Conservation (phyloP, 2,329 filamentous ascomycete genomes). For the Coniosporium tulheliwenetii region DNA sequence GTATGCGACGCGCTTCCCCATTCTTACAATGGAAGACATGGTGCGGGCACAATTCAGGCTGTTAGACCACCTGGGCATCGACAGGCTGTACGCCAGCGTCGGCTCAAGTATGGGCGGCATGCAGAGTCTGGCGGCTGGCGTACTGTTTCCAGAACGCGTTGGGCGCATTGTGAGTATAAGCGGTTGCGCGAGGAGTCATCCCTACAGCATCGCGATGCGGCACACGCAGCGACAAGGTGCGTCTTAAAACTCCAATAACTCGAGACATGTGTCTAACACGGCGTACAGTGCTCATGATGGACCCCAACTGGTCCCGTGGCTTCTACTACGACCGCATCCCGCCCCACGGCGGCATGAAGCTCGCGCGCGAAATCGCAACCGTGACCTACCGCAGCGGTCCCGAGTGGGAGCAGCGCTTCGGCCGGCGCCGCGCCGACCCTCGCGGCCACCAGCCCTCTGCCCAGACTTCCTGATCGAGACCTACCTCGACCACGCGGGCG, state of each 20-base stretch:
- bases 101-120: slow-evolving; percentile 97
- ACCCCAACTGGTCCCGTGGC: slow-evolving; percentile 89
- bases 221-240: slow-evolving; percentile 77
- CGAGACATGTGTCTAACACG: neutral
- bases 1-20: slow-evolving; percentile 90
- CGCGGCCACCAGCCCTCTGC: slow-evolving; percentile 80
- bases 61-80: slow-evolving; percentile 61
- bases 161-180: slow-evolving; percentile 75
- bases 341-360: slow-evolving; percentile 93
- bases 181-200: slow-evolving; percentile 85
- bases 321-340: slow-evolving; percentile 74
- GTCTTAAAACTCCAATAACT: slow-evolving; percentile 1
- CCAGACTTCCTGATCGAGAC: slow-evolving; percentile 97
- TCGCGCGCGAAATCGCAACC: slow-evolving; percentile 91
- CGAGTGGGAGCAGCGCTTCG: slow-evolving; percentile 95
- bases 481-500: slow-evolving; percentile 91
- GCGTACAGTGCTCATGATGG: slow-evolving; percentile 77
- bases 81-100: slow-evolving; percentile 76
- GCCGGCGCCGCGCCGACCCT: slow-evolving; percentile 68
- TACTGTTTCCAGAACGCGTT: slow-evolving; percentile 69
- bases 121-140: slow-evolving; percentile 81
- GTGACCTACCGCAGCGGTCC: slow-evolving; percentile 94
- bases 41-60: slow-evolving; percentile 87
- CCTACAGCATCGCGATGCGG: slow-evolving; percentile 96
- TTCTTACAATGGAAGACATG: slow-evolving; percentile 95